These are phyloP conservation scores for Fraxinus greggii DNA, from an alignment of 305 asterid genomes.

Conservation along the genomic window DNA sequence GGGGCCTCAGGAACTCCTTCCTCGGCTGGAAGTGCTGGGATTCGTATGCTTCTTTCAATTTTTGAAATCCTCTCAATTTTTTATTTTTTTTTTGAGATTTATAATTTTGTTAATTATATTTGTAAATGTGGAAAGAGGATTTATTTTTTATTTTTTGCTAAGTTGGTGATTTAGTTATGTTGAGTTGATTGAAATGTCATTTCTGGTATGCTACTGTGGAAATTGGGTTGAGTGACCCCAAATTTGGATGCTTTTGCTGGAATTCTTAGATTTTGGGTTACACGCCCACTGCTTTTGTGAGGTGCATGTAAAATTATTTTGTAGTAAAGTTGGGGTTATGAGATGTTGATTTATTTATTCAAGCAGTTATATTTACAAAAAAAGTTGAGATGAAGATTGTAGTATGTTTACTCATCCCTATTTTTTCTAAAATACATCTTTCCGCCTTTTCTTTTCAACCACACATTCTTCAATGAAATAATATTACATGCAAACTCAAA, in stretches of 20 bases:
- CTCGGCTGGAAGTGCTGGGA: conserved; percentile 98
- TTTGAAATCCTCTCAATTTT: neutral
- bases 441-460: too few species aligned
- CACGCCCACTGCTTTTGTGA: conserved; percentile 7
- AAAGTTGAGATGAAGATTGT: neutral
- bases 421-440: too few species aligned
- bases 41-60: conserved; percentile 54
- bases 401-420: neutral
- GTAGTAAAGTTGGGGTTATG: conserved; percentile 10
- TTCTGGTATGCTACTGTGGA: conserved; percentile 17
- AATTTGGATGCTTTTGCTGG: conserved; percentile 2
- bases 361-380: conserved; percentile 4
- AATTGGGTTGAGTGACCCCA: neutral
- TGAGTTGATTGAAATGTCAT: conserved; percentile 10
- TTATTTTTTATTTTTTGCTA: neutral
- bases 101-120: neutral
- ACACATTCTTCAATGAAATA: too few species aligned
- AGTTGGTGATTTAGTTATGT: conserved; percentile 5
- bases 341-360: conserved; percentile 14
- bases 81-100: conserved; percentile 8
- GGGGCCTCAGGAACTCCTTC: conserved; percentile 88
- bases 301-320: conserved; percentile 6
- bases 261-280: neutral
- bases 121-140: conserved; percentile 19
- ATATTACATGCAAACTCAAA: too few species aligned